phyloP scores from a whole-genome alignment of 192 early-diverging fungal genomes.

The Coemansia sp. region DNA sequence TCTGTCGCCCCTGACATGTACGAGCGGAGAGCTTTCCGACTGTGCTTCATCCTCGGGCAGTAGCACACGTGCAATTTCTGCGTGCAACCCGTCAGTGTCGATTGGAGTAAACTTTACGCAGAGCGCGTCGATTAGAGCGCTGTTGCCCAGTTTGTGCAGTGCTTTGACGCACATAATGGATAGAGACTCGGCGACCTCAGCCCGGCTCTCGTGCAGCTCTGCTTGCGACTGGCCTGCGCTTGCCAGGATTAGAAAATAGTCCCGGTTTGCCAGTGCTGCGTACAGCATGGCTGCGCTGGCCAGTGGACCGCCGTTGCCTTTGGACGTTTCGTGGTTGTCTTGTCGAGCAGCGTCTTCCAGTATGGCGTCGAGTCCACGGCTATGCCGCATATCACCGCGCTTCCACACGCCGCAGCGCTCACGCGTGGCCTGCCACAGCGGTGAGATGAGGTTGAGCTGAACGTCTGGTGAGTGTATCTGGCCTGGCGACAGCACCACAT shows the following conservation, averaged over 20 bases:
- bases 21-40: no score
- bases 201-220: constrained; percentile 42
- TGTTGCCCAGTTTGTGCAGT: constrained; percentile 29
- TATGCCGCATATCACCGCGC: constrained; percentile 37
- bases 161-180: constrained; percentile 44
- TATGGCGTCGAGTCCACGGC: constrained; percentile 4
- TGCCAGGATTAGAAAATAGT: constrained; percentile 40
- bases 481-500: constrained; percentile 31
- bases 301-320: constrained; percentile 18
- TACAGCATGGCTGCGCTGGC: constrained; percentile 45
- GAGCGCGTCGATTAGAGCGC: constrained; percentile 24
- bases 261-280: constrained; percentile 43
- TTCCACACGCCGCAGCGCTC: constrained; percentile 40
- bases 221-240: constrained; percentile 46
- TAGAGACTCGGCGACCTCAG: constrained; percentile 41
- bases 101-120: constrained; percentile 44
- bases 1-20: constrained; percentile 12
- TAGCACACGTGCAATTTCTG: constrained; percentile 6
- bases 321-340: not conserved
- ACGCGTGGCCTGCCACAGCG: constrained; percentile 32
- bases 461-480: constrained; percentile 47
- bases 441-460: constrained; percentile 42
- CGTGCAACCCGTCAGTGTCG: constrained; percentile 22
- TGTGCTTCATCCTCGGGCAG: no score
- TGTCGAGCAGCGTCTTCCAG: constrained; percentile 4